These are phyloP conservation scores for Fraxinus velutina DNA, from an alignment of 305 asterid genomes.

Conservation along the genomic window DNA sequence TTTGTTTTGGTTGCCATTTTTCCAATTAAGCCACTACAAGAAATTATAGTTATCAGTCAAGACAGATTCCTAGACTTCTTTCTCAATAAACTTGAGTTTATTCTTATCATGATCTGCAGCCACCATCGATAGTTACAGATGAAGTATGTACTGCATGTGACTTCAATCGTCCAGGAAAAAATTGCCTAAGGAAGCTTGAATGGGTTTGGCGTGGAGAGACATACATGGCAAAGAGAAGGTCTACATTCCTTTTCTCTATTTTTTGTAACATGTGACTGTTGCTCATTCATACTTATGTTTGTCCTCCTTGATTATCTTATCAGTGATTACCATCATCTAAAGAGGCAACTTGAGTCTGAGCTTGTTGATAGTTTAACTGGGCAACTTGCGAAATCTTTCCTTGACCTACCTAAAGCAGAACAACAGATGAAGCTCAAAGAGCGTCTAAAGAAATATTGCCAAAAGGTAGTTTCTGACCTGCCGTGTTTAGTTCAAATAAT, in stretches of 20 bases:
- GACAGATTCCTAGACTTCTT: conserved; percentile 16
- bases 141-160: conserved; percentile 99
- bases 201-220: conserved; percentile 99
- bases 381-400: conserved; percentile 64
- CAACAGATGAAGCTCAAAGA: conserved; percentile 90
- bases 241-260: conserved; percentile 25
- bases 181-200: conserved; percentile 94
- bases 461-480: conserved; percentile 55
- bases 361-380: conserved; percentile 59
- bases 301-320: conserved; percentile 25
- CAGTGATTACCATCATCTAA: conserved; percentile 89
- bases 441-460: conserved; percentile 94
- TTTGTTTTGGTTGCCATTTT: conserved; percentile 20
- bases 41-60: conserved; percentile 17
- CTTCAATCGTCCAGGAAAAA: conserved; percentile 96
- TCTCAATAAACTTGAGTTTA: conserved; percentile 30
- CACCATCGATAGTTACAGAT: conserved; percentile 92
- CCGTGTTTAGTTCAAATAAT: conserved; percentile 18
- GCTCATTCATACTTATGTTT: conserved; percentile 20
- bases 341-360: conserved; percentile 98
- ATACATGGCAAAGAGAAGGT: conserved; percentile 97
- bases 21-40: conserved; percentile 17
- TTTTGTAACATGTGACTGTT: conserved; percentile 17
- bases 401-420: conserved; percentile 86
- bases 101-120: conserved; percentile 50